Evolutionary conservation across 2,329 filamentous ascomycete genomes (phyloP).

Genomic region (Juglanconis oblonga): DNA sequence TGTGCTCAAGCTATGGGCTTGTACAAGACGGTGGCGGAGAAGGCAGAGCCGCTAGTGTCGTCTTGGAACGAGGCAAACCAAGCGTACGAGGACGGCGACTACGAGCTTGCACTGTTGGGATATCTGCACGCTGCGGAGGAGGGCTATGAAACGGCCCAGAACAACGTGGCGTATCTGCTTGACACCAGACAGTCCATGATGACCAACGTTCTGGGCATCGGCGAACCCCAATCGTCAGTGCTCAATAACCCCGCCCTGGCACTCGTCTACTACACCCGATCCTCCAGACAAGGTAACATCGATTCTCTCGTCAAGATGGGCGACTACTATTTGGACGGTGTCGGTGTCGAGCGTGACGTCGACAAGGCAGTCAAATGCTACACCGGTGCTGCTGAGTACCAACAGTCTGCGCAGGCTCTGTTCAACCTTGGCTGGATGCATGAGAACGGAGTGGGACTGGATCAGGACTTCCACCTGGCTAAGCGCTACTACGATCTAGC

Average conservation of each 20-base stretch:
- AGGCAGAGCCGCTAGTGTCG: constrained; percentile 69
- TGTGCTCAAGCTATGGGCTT: constrained; percentile 76
- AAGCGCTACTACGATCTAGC: constrained; percentile 96
- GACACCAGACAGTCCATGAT: constrained; percentile 68
- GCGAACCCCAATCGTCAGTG: constrained; percentile 33
- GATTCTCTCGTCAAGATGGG: constrained; percentile 97
- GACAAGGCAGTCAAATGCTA: constrained; percentile 94
- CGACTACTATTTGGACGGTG: constrained; percentile 87
- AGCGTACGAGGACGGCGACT: constrained; percentile 75
- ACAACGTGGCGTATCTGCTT: constrained; percentile 84
- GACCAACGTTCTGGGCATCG: constrained; percentile 50
- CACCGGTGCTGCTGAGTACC: constrained; percentile 83
- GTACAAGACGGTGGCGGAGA: constrained; percentile 77
- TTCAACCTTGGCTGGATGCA: constrained; percentile 99
- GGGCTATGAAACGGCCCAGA: constrained; percentile 84
- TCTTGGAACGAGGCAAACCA: constrained; percentile 80
- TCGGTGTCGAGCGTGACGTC: constrained; percentile 68
- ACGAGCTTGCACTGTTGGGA: constrained; percentile 74
- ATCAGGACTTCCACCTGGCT: constrained; percentile 94
- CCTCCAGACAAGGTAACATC: constrained; percentile 87
- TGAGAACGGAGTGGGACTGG: constrained; percentile 88
- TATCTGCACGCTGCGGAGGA: constrained; percentile 90
- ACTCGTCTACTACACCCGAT: constrained; percentile 91
- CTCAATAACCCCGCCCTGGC: constrained; percentile 61
- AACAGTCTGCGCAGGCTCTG: constrained; percentile 89